A percentile compares a stretch with the other conserved stretches of the same genome.
These are phyloP conservation scores for Coemansia sp. DNA, from an alignment of 192 early-diverging fungal species.

Conservation along the genomic window DNA sequence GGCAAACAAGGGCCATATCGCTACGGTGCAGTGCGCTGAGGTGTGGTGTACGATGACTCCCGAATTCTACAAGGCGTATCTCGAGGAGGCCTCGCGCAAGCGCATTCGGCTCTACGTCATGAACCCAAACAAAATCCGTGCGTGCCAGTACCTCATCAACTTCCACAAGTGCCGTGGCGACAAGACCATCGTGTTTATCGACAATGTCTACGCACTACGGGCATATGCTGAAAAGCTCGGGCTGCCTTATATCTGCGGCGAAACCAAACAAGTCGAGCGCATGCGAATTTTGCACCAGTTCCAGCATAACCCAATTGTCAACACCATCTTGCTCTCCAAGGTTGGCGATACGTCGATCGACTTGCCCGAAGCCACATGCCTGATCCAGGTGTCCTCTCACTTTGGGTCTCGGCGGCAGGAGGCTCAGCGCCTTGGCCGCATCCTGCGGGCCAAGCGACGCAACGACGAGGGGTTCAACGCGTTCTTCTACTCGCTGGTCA, in stretches of 20 bases:
- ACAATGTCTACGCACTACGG: conserved; percentile 95
- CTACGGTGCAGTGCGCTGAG: conserved; percentile 97
- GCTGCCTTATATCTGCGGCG: conserved; percentile 91
- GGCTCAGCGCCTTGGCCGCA: conserved; percentile 94
- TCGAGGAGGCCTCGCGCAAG: conserved; percentile 80
- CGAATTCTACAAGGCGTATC: conserved; percentile 95
- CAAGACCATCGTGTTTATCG: conserved; percentile 99
- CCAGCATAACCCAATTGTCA: conserved; percentile 87
- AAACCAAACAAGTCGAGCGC: conserved; percentile 86
- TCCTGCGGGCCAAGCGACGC: conserved; percentile 91
- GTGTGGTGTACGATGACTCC: conserved; percentile 99
- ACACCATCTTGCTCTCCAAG: conserved; percentile 88
- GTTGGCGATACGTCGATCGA: conserved; percentile 99
- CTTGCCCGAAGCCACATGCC: conserved; percentile 95
- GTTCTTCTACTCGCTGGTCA: conserved; percentile 99
- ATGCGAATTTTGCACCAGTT: conserved; percentile 94
- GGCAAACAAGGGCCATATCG: conserved; percentile 96
- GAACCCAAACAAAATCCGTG: conserved; percentile 99
- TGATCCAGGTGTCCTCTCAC: conserved; percentile 99
- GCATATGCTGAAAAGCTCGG: conserved; percentile 86
- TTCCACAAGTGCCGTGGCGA: conserved; percentile 94
- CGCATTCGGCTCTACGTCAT: conserved; percentile 87
- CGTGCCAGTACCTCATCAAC: conserved; percentile 94
- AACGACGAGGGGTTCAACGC: conserved; percentile 96
- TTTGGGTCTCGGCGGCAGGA: conserved; percentile 99